Conservation (phyloP, 495 filamentous ascomycete species). For the Penicillium cosmopolitanum region DNA sequence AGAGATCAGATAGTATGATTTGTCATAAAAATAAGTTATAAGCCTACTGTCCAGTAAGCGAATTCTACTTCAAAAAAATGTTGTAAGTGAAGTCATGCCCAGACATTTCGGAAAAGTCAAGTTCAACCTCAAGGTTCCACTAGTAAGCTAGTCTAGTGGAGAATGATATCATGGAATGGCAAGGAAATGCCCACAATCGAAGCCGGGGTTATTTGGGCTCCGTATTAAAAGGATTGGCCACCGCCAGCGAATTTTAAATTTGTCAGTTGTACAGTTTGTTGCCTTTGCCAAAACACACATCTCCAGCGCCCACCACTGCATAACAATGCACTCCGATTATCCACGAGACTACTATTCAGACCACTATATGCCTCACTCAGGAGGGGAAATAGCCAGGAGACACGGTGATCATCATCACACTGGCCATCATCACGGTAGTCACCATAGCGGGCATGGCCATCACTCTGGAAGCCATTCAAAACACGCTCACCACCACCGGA, state of each 20-base stretch:
- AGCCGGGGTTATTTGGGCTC: not conserved
- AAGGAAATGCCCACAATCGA: not conserved
- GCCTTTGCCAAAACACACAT: not conserved
- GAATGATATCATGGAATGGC: slow-evolving; percentile 11
- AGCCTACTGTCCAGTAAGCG: too few relatives aligned
- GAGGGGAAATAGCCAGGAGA: not conserved
- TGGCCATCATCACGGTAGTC: not conserved
- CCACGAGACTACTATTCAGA: not conserved
- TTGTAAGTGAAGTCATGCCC: not conserved
- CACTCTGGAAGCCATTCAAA: not conserved
- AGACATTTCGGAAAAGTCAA: not conserved
- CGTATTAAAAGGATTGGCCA: not conserved
- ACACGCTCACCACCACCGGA: slow-evolving; percentile 1
- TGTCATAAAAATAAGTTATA: too few relatives aligned
- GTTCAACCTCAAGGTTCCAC: slow-evolving; percentile 4
- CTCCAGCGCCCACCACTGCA: not conserved
- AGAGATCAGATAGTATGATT: too few relatives aligned
- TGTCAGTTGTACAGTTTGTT: not conserved
- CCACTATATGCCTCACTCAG: not conserved
- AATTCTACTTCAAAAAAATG: too few relatives aligned
- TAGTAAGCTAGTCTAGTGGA: slow-evolving; percentile 9
- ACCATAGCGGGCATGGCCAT: not conserved
- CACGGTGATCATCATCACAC: not conserved
- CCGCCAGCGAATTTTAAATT: not conserved
- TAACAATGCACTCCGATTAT: not conserved